Evolutionary conservation across 2,329 filamentous ascomycete species (phyloP), one percentile per base, ranked within the genome.

Genomic region (Cercospora sp.): DNA sequence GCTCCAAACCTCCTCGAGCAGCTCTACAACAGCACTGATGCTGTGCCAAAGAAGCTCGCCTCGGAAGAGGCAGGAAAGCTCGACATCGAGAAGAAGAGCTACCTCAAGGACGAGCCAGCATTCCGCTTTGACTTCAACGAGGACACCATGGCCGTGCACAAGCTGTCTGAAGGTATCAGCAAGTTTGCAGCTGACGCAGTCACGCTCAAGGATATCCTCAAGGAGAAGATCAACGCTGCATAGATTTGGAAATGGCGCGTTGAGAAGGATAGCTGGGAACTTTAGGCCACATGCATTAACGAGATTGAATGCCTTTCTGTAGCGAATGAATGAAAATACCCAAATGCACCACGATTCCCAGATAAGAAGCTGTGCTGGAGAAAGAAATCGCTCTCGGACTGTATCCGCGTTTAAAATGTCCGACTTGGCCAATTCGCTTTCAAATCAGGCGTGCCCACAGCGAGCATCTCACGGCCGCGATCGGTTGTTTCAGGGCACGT

Each of bases 41-140:
- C 87, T 21, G 93, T 99, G 61, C 93, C 94, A 81, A 88, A 97
- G 90, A 99, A 98, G 90, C 92, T 99, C 71, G 88, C 94, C 77
- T 85, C 93, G 62, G 79, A 87, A 59, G 79, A 80, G 67, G 93
- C 94, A 70, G 70, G 82, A 74, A 81, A 84, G 66, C 87, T 95
- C 74, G 83, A 95, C 83, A 88, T 99, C 74, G 84, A 91, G 85
- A 97, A 93, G 91, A 92, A 91, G 87, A 85, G 85, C 67, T 99
- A 97, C 88, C 90, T 99, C 83, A 88, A 90, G 80, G 86, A 95
- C 83, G 95, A 99, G 88, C 78, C 93, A 64, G 79, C 83, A 61
- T 99, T 98, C 94, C 93, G 95, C 82, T 99, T 97, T 87, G 91
- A 94, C 84, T 97, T 99, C 90, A 99, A 99, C 88, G 95, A 99